Evolutionary conservation across 2,329 filamentous ascomycete species (phyloP).

Genomic region (Monosporascus sp.): DNA sequence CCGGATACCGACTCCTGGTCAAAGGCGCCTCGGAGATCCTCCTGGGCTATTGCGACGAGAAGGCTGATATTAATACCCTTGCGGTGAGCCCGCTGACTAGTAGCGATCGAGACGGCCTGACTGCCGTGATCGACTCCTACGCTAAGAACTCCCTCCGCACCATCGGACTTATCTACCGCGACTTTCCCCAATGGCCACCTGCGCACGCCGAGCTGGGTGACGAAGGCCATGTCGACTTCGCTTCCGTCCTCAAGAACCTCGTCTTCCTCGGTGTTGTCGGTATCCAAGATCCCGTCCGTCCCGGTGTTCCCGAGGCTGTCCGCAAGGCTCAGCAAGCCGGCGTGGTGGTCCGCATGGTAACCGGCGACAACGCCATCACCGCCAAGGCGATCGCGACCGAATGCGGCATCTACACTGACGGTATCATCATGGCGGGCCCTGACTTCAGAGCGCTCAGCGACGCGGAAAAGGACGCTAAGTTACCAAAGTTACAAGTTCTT

Average conservation of each 20-base stretch:
- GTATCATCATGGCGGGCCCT: constrained; percentile 63
- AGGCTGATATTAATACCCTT: constrained; percentile 27
- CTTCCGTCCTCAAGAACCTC: constrained; percentile 65
- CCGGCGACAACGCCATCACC: constrained; percentile 66
- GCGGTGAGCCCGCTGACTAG: constrained; percentile 46
- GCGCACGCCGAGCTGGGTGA: constrained; percentile 52
- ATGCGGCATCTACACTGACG: constrained; percentile 63
- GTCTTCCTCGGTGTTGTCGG: constrained; percentile 67
- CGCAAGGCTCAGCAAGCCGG: constrained; percentile 61
- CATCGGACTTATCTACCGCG: constrained; percentile 68
- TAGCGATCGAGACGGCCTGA: constrained; percentile 49
- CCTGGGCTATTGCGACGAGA: constrained; percentile 35
- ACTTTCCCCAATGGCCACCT: constrained; percentile 66
- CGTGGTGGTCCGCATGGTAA: constrained; percentile 70
- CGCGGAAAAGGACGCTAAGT: constrained; percentile 50
- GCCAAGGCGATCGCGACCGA: constrained; percentile 68
- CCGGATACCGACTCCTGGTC: constrained; percentile 43
- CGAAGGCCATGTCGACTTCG: constrained; percentile 55
- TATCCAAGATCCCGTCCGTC: constrained; percentile 68
- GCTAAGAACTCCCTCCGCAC: constrained; percentile 66
- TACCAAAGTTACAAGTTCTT: constrained; percentile 57
- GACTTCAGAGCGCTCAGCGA: constrained; percentile 58
- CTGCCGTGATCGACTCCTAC: constrained; percentile 53
- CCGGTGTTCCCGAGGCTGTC: constrained; percentile 63
- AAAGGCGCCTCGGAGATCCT: constrained; percentile 56